phyloP scores from a whole-genome alignment of 805 yeast genomes.

The Starmerella stellata region DNA sequence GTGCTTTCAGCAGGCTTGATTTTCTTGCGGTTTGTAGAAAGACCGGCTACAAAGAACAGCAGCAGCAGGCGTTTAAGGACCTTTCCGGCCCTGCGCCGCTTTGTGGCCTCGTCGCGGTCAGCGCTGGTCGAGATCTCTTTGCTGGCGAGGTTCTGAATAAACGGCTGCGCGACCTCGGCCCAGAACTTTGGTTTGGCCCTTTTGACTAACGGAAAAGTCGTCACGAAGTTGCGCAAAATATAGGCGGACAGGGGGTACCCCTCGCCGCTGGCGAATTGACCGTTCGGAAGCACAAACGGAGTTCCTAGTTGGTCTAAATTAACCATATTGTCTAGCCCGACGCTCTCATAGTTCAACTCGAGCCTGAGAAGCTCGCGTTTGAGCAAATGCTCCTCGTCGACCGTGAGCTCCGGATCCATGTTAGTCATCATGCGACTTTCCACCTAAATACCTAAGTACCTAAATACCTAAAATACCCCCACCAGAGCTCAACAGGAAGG shows the following conservation, averaged over 20 bases:
- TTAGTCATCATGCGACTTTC: too few species aligned
- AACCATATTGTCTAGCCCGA: slow-evolving; percentile 36
- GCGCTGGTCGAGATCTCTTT: slow-evolving; percentile 54
- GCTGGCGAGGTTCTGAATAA: slow-evolving; percentile 58
- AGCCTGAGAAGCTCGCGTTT: slow-evolving; percentile 60
- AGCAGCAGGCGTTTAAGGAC: slow-evolving; percentile 47
- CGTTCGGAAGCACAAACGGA: slow-evolving; percentile 45
- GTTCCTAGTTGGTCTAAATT: slow-evolving; percentile 56
- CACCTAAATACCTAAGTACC: too few species aligned
- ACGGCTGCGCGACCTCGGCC: slow-evolving; percentile 61
- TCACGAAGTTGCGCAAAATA: slow-evolving; percentile 43
- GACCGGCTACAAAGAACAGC: slow-evolving; percentile 55
- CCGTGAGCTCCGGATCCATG: slow-evolving; percentile 23
- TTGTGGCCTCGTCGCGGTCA: slow-evolving; percentile 60
- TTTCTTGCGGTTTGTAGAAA: slow-evolving; percentile 41
- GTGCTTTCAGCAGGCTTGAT: slow-evolving; percentile 10
- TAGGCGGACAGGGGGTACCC: slow-evolving; percentile 53
- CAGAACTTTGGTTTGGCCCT: slow-evolving; percentile 47
- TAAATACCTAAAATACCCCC: too few species aligned
- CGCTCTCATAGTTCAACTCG: slow-evolving; percentile 47
- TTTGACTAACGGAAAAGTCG: slow-evolving; percentile 50
- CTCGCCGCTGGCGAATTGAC: slow-evolving; percentile 20
- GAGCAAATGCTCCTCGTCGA: slow-evolving; percentile 69
- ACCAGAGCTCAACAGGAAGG: too few species aligned
- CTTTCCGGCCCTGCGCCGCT: slow-evolving; percentile 42